Conservation (phyloP, 768 basidiomycete genomes). For the Mycena haematopus region DNA sequence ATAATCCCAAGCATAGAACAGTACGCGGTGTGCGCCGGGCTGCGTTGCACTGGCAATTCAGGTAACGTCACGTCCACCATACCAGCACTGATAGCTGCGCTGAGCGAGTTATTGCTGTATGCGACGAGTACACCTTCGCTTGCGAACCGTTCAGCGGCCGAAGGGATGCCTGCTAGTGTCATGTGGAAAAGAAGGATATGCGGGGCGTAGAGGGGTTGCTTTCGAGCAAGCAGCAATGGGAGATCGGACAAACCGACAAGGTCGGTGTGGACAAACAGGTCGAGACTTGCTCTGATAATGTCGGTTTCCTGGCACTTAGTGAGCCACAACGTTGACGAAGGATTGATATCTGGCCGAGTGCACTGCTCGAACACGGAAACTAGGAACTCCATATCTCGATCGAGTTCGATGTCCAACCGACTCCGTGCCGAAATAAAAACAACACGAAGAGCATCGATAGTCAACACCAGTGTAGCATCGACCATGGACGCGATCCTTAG, state of each 20-base stretch:
- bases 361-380: constrained; percentile 87
- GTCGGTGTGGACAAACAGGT: constrained; percentile 73
- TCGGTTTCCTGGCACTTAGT: constrained; percentile 81
- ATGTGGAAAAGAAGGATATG: constrained; percentile 89
- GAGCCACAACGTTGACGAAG: constrained; percentile 80
- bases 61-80: constrained; percentile 69
- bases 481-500: constrained; percentile 64
- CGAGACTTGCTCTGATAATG: constrained; percentile 75
- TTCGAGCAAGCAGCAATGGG: constrained; percentile 63
- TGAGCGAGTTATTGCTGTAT: constrained; percentile 85
- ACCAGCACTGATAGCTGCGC: constrained; percentile 76
- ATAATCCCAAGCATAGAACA: constrained; percentile 85
- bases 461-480: constrained; percentile 66
- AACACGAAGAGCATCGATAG: constrained; percentile 70
- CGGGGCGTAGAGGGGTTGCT: constrained; percentile 74
- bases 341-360: constrained; percentile 68
- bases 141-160: constrained; percentile 85
- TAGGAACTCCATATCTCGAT: constrained; percentile 81
- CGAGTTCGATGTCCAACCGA: constrained; percentile 66
- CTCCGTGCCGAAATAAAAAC: constrained; percentile 70
- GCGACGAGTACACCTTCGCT: constrained; percentile 82
- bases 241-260: constrained; percentile 74
- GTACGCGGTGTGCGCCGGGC: constrained; percentile 81
- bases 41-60: constrained; percentile 76
- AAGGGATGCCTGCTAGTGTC: constrained; percentile 75